These are phyloP conservation scores for Xylaria arbuscula DNA, from an alignment of 2,329 filamentous ascomycete genomes.

Conservation along the genomic window DNA sequence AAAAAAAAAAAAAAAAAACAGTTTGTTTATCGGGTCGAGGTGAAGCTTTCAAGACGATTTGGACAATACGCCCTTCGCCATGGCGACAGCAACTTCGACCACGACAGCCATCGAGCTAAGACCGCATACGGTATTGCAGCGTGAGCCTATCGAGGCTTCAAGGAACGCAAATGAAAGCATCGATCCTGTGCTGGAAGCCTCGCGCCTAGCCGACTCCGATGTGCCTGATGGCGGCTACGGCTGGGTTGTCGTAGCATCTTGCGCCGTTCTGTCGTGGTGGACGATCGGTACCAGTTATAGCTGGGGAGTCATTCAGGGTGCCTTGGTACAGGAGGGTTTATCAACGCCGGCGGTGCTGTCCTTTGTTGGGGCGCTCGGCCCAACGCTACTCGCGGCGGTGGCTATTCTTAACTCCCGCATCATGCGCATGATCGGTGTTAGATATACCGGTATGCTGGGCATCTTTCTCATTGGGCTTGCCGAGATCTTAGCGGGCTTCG, in stretches of 20 bases:
- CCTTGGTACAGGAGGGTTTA: conserved; percentile 35
- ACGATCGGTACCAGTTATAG: conserved; percentile 38
- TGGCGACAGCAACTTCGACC: conserved; percentile 35
- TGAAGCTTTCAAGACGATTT: background rate
- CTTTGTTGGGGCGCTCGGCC: conserved; percentile 38
- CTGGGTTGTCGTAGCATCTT: conserved; percentile 38
- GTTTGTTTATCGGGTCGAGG: background rate
- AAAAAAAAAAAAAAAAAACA: background rate
- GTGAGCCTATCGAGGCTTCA: conserved; percentile 28
- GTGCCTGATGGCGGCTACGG: conserved; percentile 42
- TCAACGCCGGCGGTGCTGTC: conserved; percentile 36
- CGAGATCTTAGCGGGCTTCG: conserved; percentile 48
- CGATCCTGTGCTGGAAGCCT: conserved; percentile 39
- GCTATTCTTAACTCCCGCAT: conserved; percentile 36
- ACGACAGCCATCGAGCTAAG: conserved; percentile 35
- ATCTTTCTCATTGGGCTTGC: conserved; percentile 32
- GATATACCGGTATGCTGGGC: conserved; percentile 37
- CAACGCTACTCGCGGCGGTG: conserved; percentile 33
- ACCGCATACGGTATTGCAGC: conserved; percentile 23
- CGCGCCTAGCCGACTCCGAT: conserved; percentile 38
- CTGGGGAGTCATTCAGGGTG: conserved; percentile 39
- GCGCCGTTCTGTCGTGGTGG: conserved; percentile 40
- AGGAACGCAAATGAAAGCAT: conserved; percentile 17
- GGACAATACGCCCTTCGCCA: background rate
- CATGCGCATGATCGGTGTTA: conserved; percentile 34